Evolutionary conservation across 2,329 filamentous ascomycete genomes (phyloP), one percentile per base, ranked within the genome.

Genomic region (Colletotrichum neosansevieriae): DNA sequence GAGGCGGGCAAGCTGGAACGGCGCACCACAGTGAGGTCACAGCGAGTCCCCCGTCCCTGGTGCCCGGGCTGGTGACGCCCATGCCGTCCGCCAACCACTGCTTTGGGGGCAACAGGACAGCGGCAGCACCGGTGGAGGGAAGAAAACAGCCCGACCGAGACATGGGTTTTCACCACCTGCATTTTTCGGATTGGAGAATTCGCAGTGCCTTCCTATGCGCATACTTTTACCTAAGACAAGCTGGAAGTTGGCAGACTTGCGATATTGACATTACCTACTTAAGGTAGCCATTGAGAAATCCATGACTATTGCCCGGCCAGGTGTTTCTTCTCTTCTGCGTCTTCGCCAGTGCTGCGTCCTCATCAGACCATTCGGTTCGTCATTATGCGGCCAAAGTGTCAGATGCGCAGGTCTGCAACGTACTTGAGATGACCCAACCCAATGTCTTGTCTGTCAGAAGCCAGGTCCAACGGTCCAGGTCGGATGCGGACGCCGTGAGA

Each of bases 11-110:
- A 50, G 65, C 66, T 69, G 66, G 61, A 59, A 69, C 61, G 62
- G 62, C 49, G 62, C 56, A 69, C 66, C 66, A 66, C 49, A 40
- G 66, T 60, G 66, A 69, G 66, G 54, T 69, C 66, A 69, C 66
- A 66, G 66, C 47, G 61, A 54, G 36, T 32, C 21, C 32, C 24
- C 24, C 56, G 47, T 36, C 15, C 53, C 32, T 49, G 53, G 34
- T 29, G 29, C 24, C 38, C n/a, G 64, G 64, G 64, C 61, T 68
- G 64, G 60, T 44, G 58, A 56, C 63, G 58, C 63, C 63, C 49
- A 63, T 63, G 63, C 38, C 57, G 50, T 34, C 50, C 50, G 44
- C 59, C 34, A 38, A 56, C 42, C 42, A 61, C 47, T n/a, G 40
- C 58, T 38, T 62, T 65, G 63, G 63, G 63, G 56, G 40, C 32